Base-by-base conservation (phyloP, 148 eudicot species). In the Pouteria glomerata region DNA sequence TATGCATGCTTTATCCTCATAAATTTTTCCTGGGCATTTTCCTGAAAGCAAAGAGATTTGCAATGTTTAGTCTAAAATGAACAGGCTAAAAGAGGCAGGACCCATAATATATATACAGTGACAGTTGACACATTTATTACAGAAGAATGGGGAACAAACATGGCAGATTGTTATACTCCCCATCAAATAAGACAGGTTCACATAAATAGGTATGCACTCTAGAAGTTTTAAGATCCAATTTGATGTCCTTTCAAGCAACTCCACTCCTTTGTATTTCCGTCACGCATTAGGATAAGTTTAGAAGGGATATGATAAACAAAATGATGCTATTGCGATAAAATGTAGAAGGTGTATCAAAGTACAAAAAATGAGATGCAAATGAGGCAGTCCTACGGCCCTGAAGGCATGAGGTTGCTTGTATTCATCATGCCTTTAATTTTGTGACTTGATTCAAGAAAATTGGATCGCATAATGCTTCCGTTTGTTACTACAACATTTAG, bases 1-100 rank as follows among this genome's bases (percentile, higher is more conserved):
- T 96, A 96, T 47, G 99, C 99, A 77, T 96, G 99, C 78, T 96
- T 96, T 77, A 96, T 90, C 79, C 96, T 90, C 97, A 96, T 76
- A 82, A 96, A 96, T 76, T 92, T 92, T 82, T 92, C 97, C 74
- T 92, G 89, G 37, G 99, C 96, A 83, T 87, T 81, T 66, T 87
- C 85, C 99, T 96, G 83, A 53, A 68, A 39, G 7, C 62, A 51
- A 52, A 73, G 41, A 74, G 15, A 26, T 69, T 16, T 31, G 56
- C 39, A 47, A 53, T 63, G 15, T 48, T 27, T 26, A 55, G 56
- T 64, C 55, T 41, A 39, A 23, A 52, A 7, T 52, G 35, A 29
- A 63, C 30, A 35, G 18, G 21, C 47, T 35, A 26, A 69, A 37
- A 55, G 47, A 23, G 12, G 69, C 14, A 66, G 57, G 24, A 18